Evolutionary conservation across 352 stramenopile species (phyloP), one percentile per base, ranked within the genome.

Genomic region (Aphanomyces stellatus): DNA sequence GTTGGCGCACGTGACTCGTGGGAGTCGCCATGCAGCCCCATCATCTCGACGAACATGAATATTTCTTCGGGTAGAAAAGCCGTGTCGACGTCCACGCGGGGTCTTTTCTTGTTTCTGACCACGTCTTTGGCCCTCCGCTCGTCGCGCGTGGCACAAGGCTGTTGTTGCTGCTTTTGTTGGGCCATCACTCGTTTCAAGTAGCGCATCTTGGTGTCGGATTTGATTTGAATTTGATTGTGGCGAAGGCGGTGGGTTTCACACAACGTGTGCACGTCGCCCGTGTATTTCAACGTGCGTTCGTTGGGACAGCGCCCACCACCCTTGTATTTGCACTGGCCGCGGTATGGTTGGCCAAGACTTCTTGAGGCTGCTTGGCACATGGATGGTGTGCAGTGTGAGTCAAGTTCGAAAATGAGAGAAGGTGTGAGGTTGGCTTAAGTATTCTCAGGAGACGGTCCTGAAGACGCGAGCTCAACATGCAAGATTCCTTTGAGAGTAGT

Each of bases 181-280:
- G 49, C 49, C 49, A 57, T 57, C 17, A 57, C 25, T 33, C 60
- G 60, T 11, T 67, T 67, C 3, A 59, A 13, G 4, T 55, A 34
- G 30, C 60, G 60, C n/a, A 67, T 67, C 24, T 67, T 67, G 2
- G 60, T 57, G 28, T 67, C 60, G 25, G 60, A 67, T 30, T 67
- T 67, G 37, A 49, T 55, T 46, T 69, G 63, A 13, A 65, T 69
- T n/a, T 65, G n/a, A 31, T 65, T 69, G 34, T 69, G 63, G 25
- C 51, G 63, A 10, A 51, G 49, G 19, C 63, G 63, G 46, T 69
- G 63, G 17, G n/a, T 34, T 35, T 69, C 63, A 31, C 63, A 69
- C 19, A 69, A 24, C 53, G 63, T 69, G 41, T 69, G 63, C 2
- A 34, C 15, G 15, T 69, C 55, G 25, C 63, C 63, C 27, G 62